Evolutionary conservation across 1,139 yeast species (phyloP).

Genomic region (Keqinozyma sinolaborantium): DNA sequence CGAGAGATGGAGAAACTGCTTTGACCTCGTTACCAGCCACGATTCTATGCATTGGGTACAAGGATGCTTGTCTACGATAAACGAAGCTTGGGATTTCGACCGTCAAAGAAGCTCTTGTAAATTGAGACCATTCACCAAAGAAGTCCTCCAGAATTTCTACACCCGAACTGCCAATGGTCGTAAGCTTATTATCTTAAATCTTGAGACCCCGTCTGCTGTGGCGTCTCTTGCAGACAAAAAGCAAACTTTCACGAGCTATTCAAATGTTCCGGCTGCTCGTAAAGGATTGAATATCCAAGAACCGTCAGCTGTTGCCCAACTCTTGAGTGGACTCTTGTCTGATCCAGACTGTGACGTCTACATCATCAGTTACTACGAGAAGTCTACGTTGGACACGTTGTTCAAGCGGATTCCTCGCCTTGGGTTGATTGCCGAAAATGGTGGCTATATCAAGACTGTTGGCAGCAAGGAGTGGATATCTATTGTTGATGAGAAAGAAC

Average conservation of each 20-base stretch:
- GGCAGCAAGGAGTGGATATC: conserved; percentile 62
- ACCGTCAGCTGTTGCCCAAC: conserved; percentile 47
- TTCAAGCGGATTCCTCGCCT: conserved; percentile 66
- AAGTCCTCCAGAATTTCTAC: conserved; percentile 36
- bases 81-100: conserved; percentile 62
- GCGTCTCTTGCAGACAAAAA: not conserved
- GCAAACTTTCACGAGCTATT: conserved; percentile 11
- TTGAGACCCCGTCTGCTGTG: conserved; percentile 41
- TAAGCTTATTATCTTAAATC: conserved; percentile 53
- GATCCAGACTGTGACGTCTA: conserved; percentile 63
- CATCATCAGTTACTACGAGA: conserved; percentile 62
- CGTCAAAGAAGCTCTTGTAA: conserved; percentile 23
- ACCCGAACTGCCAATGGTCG: conserved; percentile 29
- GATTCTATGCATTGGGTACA: conserved; percentile 78
- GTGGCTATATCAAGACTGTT: conserved; percentile 65
- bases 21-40: conserved; percentile 55
- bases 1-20: conserved; percentile 60
- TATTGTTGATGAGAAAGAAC: conserved; percentile 50
- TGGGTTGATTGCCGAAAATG: conserved; percentile 89
- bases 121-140: conserved; percentile 22
- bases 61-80: conserved; percentile 53
- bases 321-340: conserved; percentile 46
- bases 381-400: conserved; percentile 60
- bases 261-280: conserved; percentile 17
- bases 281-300: conserved; percentile 30